Base-by-base conservation (phyloP, 164 flowering plant species). In the Cinnamomum chago region DNA sequence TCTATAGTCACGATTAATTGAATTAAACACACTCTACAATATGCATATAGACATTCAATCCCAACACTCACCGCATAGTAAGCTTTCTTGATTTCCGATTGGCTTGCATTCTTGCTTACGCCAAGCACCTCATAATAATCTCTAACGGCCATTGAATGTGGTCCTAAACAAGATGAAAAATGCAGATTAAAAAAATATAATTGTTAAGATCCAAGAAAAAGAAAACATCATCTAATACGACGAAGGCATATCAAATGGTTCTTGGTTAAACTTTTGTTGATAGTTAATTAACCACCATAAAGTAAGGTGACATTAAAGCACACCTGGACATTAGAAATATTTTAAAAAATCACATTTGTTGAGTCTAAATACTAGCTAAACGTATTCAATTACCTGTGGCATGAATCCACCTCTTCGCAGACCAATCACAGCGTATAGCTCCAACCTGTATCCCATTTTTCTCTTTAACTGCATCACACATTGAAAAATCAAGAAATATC, bases 61-160 rank as follows among this genome's bases (percentile, higher is more conserved):
- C 25, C 12, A 50, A 73, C 66, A 81, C 95, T 13, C 82, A 95
- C 99, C 83, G 83, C 98, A 84, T 90, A 92, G 80, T 90, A 95
- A 64, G 99, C 96, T 83, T 91, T 93, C 88, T 95, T 95, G 74
- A 95, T 85, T 75, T 95, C 99, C 17, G 96, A 85, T 58, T 87
- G 77, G 78, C 79, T 85, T 25, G 99, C 92, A 84, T 84, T 89
- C 84, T 79, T 92, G 87, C 80, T 86, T n/a, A 95, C 94, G 50
- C 98, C 99, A 82, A 95, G 99, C 23, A 85, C 73, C 30, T 92
- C 92, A 74, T 93, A 95, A 75, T 81, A 95, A 83, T 90, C 92
- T 79, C 75, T 84, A 4, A 89, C 75, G 62, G 87, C 72, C 88
- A 81, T 81, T 20, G 30, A 83, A 18, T 78, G 81, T 75, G 83